Percentiles rank a stretch among this genome's conserved stretches.
These are phyloP conservation scores for Pleurotus djamor DNA, from an alignment of 768 basidiomycete genomes.

Conservation along the genomic window DNA sequence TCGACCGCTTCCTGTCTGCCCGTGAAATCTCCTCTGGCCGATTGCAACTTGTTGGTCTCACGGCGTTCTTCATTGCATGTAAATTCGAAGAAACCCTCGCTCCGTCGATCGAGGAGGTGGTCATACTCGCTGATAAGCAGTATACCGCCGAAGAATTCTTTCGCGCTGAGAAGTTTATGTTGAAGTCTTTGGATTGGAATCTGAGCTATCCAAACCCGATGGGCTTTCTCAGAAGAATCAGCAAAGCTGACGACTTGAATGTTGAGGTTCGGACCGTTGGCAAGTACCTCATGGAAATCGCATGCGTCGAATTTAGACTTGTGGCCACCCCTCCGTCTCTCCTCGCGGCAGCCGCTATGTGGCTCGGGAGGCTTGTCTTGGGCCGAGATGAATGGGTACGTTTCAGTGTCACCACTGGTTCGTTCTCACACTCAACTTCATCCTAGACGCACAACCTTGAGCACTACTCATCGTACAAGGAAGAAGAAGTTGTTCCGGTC, in stretches of 20 bases:
- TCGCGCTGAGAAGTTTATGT: constrained; percentile 85
- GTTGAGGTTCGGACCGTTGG: constrained; percentile 82
- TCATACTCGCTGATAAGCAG: constrained; percentile 74
- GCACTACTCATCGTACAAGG: constrained; percentile 85
- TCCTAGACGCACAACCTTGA: constrained; percentile 77
- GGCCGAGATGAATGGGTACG: constrained; percentile 85
- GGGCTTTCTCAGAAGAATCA: constrained; percentile 83
- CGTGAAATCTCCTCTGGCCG: constrained; percentile 80
- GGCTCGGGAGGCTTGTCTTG: constrained; percentile 80
- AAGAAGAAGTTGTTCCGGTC: constrained; percentile 74
- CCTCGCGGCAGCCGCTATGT: constrained; percentile 81
- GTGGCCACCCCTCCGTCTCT: constrained; percentile 73
- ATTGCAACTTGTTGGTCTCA: constrained; percentile 89
- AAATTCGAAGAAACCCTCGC: constrained; percentile 94
- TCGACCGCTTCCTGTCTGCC: constrained; percentile 69
- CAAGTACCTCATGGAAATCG: constrained; percentile 90
- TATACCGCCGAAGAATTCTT: constrained; percentile 81
- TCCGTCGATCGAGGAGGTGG: constrained; percentile 80
- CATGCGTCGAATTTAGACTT: constrained; percentile 77
- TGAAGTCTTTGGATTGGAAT: constrained; percentile 86
- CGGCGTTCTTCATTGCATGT: constrained; percentile 83
- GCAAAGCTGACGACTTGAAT: constrained; percentile 93
- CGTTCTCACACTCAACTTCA: constrained; percentile 9
- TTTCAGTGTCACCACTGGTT: constrained; percentile 3
- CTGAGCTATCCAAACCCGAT: constrained; percentile 86